Base-by-base conservation (phyloP, 768 basidiomycete species). In the Stropharia rugosoannulata region DNA sequence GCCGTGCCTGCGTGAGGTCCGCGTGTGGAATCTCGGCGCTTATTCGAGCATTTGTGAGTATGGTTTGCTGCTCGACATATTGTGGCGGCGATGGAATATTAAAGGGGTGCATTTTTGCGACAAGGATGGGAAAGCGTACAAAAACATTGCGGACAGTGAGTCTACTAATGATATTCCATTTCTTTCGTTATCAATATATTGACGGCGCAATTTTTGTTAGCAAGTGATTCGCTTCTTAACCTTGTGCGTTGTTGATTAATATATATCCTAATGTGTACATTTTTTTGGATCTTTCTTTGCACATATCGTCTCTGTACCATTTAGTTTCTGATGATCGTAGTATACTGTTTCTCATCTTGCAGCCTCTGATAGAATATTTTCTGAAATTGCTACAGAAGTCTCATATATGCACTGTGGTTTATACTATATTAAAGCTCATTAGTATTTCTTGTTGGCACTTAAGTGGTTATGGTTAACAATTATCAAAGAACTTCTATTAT, bases 11-110 rank as follows among this genome's bases (percentile, higher is more conserved):
- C 54, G 50, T 5, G 75, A 77, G 19, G 52, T 80, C 36, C 70
- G 74, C 16, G 65, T 79, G n/a, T 64, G 73, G 51, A 75, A 79
- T 51, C 66, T 67, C 7, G 78, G 78, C 0, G 69, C 71, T 0
- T 68, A 76, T 53, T 18, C 36, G 39, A 53, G 57, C 38, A 51
- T 72, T 16, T 35, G 59, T 16, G 57, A 63, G 9, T 59, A 70
- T n/a, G 40, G 36, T 0, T 45, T 49, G 3, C 66, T 63, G 64
- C 47, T 66, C 12, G 49, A 52, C 8, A 46, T 56, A 37, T 66
- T 63, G 64, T 66, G 64, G 63, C 51, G 61, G 35, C 55, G 62
- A 7, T 66, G 64, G 66, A 65, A 62, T 42, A 51, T 66, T 11
- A 57, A 62, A 19, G 60, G 66, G 2, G 56, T 64, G 13, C 50